Evolutionary conservation across 305 asterid genomes (phyloP), one percentile per base, ranked within the genome.

Genomic region (Euphrasia arctica): DNA sequence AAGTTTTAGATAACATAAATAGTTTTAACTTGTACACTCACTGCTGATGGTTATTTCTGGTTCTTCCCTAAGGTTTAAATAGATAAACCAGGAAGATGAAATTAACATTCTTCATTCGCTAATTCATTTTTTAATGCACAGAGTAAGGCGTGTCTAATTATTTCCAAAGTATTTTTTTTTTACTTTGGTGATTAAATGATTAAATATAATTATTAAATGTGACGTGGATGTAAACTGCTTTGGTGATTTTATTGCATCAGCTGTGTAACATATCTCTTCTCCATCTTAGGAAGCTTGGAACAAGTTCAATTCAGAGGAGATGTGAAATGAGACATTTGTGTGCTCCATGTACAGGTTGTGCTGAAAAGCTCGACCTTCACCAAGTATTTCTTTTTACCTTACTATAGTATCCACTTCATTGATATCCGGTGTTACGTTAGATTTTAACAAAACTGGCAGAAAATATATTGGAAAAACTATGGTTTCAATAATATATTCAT

Each of bases 301-400:
- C 80, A 81, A 72, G 77, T 81, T 81, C 77, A 81, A 72, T 63
- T 81, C 86, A 22, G 86, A 81, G 66, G 83, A 79, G 71, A 78
- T 63, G 66, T 79, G 75, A 75, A 31, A 13, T 1, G 57, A 64
- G 60, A 60, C 58, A 10, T 58, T 57, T 67, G 13, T 39, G 62
- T 45, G 69, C 62, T 66, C 61, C 12, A 31, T 65, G 73, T 25
- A 66, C 58, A 63, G 58, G 69, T 65, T 7, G 54, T 45, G 66
- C 50, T 41, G 63, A 61, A 67, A 70, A 52, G 51, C 15, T 9
- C 55, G 50, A 28, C 58, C 58, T 27, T 47, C 22, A 50, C 65
- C 74, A 36, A 63, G 78, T 55, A 65, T 51, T 52, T 47, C 50
- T 63, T 48, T 49, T 67, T 62, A 5, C 54, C 50, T 43, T 3